phyloP scores from a whole-genome alignment of 2,329 filamentous ascomycete species.

The Fusarium clavum region DNA sequence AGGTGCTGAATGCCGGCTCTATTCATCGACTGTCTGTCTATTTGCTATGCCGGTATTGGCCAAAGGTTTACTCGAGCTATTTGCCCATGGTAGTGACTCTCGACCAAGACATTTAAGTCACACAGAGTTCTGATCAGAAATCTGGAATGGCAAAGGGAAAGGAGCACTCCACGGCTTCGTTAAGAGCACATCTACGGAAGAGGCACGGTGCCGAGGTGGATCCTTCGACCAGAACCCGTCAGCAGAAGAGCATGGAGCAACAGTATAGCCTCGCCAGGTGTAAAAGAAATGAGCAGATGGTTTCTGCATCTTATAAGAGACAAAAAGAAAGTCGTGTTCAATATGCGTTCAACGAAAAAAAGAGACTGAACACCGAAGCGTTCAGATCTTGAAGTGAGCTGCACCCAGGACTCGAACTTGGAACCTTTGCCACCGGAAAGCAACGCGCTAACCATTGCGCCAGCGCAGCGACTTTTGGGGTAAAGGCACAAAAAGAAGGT shows the following conservation, averaged over 20 bases:
- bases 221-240: rapidly evolving
- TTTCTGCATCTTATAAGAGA: not conserved
- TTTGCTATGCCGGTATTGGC: not conserved
- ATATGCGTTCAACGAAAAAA: not conserved
- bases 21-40: not conserved
- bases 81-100: no score
- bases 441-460: slow-evolving; percentile 48
- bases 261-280: not conserved
- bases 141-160: no score
- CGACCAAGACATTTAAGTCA: rapidly evolving
- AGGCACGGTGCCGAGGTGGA: not conserved
- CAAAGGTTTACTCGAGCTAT: not conserved
- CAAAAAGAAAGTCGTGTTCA: not conserved
- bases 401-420: slow-evolving; percentile 52
- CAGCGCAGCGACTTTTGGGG: slow-evolving; percentile 11
- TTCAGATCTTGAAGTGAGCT: not conserved
- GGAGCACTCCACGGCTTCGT: not conserved
- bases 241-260: not conserved
- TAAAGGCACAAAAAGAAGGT: no score
- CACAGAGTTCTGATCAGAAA: not conserved
- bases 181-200: not conserved
- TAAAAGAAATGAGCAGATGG: not conserved
- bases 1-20: no score
- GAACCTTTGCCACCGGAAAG: slow-evolving; percentile 53
- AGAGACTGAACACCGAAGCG: not conserved